These are phyloP conservation scores for Penicillium verrucosum DNA, from an alignment of 2,329 filamentous ascomycete species.

Conservation along the genomic window DNA sequence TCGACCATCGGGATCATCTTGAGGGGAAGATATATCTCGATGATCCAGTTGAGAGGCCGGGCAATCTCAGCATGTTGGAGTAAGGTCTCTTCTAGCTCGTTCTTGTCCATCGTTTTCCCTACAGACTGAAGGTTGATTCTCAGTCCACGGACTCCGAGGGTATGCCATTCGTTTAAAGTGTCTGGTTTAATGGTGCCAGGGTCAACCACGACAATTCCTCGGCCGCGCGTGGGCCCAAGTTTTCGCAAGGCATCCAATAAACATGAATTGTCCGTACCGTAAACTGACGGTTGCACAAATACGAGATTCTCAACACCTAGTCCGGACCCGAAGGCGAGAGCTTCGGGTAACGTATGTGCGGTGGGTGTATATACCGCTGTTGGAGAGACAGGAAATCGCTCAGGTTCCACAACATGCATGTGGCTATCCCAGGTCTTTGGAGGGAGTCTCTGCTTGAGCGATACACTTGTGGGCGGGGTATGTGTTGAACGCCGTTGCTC, in stretches of 20 bases:
- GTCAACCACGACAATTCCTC: constrained; percentile 58
- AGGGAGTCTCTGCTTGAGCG: constrained; percentile 30
- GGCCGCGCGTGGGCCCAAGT: constrained; percentile 50
- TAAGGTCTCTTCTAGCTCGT: constrained; percentile 45
- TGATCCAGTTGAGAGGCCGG: constrained; percentile 52
- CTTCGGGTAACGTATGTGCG: constrained; percentile 51
- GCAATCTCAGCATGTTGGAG: constrained; percentile 51
- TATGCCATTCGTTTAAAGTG: constrained; percentile 54
- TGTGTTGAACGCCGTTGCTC: constrained; percentile 14
- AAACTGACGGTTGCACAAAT: constrained; percentile 61
- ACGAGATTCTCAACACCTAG: constrained; percentile 57
- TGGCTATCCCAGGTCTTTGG: constrained; percentile 56
- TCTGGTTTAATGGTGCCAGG: constrained; percentile 39
- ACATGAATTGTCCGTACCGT: constrained; percentile 59
- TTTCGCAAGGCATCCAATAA: constrained; percentile 53
- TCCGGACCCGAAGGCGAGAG: constrained; percentile 50
- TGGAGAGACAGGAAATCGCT: constrained; percentile 48
- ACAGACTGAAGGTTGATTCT: constrained; percentile 59
- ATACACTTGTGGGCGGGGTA: constrained; percentile 5
- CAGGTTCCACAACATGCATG: constrained; percentile 61
- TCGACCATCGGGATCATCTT: constrained; percentile 50
- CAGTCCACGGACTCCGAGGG: constrained; percentile 57
- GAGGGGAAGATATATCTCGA: constrained; percentile 59
- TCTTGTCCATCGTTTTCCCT: constrained; percentile 40
- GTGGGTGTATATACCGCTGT: constrained; percentile 53